Evolutionary conservation across 768 basidiomycete genomes (phyloP).

Genomic region (button mushroom (Agaricus bisporus)): DNA sequence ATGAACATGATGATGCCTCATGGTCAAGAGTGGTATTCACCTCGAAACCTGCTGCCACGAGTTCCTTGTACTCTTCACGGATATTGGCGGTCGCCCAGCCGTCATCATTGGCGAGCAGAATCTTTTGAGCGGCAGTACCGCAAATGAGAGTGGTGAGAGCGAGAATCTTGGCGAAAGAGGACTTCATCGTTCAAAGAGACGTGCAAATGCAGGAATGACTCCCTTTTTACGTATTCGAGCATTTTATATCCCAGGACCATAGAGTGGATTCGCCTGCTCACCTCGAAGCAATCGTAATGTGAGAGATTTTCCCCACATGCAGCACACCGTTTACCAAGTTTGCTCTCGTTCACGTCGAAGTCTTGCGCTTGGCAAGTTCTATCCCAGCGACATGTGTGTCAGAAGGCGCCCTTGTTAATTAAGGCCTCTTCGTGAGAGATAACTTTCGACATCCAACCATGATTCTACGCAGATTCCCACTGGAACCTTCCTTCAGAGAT

Average conservation of each 20-base stretch:
- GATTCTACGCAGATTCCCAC: too few species aligned
- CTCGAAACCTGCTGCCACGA: conserved; percentile 29
- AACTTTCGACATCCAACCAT: too few species aligned
- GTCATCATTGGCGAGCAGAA: conserved; percentile 23
- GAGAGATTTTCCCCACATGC: too few species aligned
- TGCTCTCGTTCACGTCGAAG: too few species aligned
- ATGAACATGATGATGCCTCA: neutral
- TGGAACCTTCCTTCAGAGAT: too few species aligned
- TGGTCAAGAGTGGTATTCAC: conserved; percentile 18
- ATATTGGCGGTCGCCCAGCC: conserved; percentile 39
- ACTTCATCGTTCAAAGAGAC: neutral
- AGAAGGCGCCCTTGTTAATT: too few species aligned
- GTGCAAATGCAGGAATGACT: neutral
- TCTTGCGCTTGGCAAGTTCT: too few species aligned
- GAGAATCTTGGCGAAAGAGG: neutral
- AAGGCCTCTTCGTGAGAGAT: too few species aligned
- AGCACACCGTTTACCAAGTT: too few species aligned
- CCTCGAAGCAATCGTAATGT: too few species aligned
- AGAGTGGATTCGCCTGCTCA: too few species aligned
- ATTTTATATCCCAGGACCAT: neutral
- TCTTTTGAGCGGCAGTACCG: conserved; percentile 10
- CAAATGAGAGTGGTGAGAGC: conserved; percentile 4
- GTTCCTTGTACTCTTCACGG: conserved; percentile 30
- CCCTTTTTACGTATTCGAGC: neutral
- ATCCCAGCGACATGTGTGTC: too few species aligned